These are phyloP conservation scores for Boletus sp. DNA, from an alignment of 768 basidiomycete genomes.

Conservation along the genomic window DNA sequence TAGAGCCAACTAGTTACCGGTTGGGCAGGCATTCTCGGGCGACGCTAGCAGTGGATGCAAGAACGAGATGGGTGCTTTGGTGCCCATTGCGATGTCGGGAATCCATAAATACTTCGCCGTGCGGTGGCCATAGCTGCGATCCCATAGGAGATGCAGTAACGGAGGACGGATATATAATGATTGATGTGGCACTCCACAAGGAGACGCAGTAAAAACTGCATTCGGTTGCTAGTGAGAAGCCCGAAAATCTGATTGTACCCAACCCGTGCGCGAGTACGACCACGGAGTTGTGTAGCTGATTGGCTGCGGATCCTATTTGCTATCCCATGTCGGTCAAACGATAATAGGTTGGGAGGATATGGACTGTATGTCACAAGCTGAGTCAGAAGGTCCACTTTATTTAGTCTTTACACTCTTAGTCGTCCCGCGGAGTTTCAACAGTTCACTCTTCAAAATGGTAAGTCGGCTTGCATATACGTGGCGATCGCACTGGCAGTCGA, in stretches of 20 bases:
- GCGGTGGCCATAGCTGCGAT: background rate
- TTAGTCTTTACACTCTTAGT: too few species aligned
- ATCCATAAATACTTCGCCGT: slow-evolving; percentile 11
- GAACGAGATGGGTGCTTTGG: background rate
- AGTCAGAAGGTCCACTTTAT: too few species aligned
- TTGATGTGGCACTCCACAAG: background rate
- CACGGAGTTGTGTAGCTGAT: background rate
- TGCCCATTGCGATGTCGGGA: background rate
- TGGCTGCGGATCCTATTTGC: background rate
- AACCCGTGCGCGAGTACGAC: background rate
- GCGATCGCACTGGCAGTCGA: too few species aligned
- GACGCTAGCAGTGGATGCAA: background rate
- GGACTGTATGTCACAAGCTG: too few species aligned
- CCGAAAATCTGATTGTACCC: background rate
- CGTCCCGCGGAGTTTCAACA: too few species aligned
- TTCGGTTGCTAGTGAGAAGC: background rate
- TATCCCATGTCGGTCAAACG: background rate
- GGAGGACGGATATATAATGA: background rate
- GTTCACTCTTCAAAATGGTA: too few species aligned
- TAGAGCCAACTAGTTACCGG: slow-evolving; percentile 1
- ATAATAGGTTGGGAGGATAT: too few species aligned
- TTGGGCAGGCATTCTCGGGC: slow-evolving; percentile 7
- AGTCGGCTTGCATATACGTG: too few species aligned
- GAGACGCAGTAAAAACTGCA: background rate
- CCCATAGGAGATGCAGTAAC: background rate